Conservation (phyloP, 2,329 filamentous ascomycete genomes). For the Sordariomycetes sp. region DNA sequence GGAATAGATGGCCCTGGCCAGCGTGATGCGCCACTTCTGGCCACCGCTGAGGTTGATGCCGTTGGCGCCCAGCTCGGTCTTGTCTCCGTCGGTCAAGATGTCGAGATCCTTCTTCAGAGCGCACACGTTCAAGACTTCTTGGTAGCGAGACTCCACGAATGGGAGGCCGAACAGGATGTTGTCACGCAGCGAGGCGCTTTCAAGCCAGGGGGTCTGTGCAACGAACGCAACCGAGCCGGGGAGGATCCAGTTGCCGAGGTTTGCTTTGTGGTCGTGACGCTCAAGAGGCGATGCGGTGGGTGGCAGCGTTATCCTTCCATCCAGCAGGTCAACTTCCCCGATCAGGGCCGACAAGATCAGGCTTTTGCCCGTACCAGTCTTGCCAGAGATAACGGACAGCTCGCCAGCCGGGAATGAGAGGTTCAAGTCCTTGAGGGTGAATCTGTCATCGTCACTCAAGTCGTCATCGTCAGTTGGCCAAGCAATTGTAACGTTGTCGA, state of each 20-base stretch:
- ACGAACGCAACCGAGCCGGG: constrained; percentile 64
- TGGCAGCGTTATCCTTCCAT: constrained; percentile 50
- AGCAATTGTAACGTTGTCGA: constrained; percentile 59
- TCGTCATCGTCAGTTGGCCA: constrained; percentile 68
- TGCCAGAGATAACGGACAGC: constrained; percentile 66
- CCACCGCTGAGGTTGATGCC: constrained; percentile 79
- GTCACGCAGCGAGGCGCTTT: constrained; percentile 68
- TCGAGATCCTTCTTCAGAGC: constrained; percentile 67
- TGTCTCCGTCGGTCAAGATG: constrained; percentile 67
- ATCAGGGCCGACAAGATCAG: constrained; percentile 64
- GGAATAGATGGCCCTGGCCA: constrained; percentile 74
- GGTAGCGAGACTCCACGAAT: constrained; percentile 58
- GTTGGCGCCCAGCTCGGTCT: constrained; percentile 75
- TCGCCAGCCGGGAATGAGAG: constrained; percentile 59
- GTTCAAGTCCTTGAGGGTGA: constrained; percentile 55
- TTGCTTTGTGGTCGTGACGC: constrained; percentile 54
- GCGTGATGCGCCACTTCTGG: constrained; percentile 73
- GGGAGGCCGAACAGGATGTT: constrained; percentile 75
- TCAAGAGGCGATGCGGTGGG: constrained; percentile 38
- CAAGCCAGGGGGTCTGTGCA: constrained; percentile 76
- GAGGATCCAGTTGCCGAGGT: constrained; percentile 58
- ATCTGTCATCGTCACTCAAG: constrained; percentile 47
- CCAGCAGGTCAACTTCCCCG: constrained; percentile 63
- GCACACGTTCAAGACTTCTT: constrained; percentile 61
- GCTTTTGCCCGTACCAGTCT: constrained; percentile 72